phyloP scores from a whole-genome alignment of 139 green algal species.

The Picochlorum sp. region DNA sequence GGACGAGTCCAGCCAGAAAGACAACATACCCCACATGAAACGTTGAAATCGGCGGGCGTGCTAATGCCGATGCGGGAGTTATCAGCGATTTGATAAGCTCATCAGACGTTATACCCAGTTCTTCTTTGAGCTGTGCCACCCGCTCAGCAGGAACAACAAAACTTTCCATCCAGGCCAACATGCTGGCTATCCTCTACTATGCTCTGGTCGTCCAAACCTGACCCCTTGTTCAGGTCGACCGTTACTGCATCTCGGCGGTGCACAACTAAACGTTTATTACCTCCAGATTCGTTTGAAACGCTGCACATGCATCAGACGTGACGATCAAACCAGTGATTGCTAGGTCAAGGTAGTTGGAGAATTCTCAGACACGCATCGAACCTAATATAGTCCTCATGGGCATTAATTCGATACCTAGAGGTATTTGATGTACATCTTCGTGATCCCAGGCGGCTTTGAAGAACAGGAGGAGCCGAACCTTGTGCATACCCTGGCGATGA shows the following conservation, averaged over 20 bases:
- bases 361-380: too few species aligned
- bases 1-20: conserved; percentile 4
- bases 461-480: too few species aligned
- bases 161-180: conserved; percentile 19
- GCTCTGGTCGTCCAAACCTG: background rate
- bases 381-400: too few species aligned
- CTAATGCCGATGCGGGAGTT: conserved; percentile 43
- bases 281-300: too few species aligned
- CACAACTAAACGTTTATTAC: too few species aligned
- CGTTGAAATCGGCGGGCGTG: conserved; percentile 57
- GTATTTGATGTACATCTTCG: too few species aligned
- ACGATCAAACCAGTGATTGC: too few species aligned
- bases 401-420: too few species aligned
- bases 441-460: too few species aligned
- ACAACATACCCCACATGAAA: conserved; percentile 56
- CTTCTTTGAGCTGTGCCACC: conserved; percentile 29
- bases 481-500: too few species aligned
- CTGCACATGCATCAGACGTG: too few species aligned
- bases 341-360: too few species aligned
- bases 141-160: conserved; percentile 26
- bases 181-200: background rate
- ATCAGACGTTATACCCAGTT: conserved; percentile 28
- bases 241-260: conserved; percentile 5
- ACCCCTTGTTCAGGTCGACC: conserved; percentile 13
- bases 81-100: conserved; percentile 55